Evolutionary conservation across 2,329 filamentous ascomycete species (phyloP), one percentile per base, ranked within the genome.

Genomic region (Chrysoporthe cubensis): DNA sequence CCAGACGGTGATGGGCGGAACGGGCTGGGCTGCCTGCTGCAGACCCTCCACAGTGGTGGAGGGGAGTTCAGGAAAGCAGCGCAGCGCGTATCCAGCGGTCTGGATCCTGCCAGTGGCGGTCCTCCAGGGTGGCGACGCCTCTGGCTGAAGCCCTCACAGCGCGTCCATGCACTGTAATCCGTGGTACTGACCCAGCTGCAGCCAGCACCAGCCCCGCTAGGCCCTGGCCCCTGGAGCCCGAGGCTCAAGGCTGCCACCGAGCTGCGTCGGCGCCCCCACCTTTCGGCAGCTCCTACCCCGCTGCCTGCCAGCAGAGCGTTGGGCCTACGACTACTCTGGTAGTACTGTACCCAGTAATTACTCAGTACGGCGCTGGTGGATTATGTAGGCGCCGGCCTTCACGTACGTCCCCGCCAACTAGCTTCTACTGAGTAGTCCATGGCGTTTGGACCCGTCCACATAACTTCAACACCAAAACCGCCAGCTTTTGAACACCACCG

Each of bases 241-340:
- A 42, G 21, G 43, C 37, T 26, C 54, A 65, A 65, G 62, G 62
- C 62, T 65, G 62, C 62, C 54, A 58, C n/a, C 26, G 11, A 65
- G 62, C 52, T 65, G 44, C 62, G 62, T 65, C 52, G 34, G 21
- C 37, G 4, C 18, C 48, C 61, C 61, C 61, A 43, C 48, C 44
- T 43, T 43, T 56, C 37, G 44, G 44, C 2, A 8, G 40, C n/a
- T 26, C 37, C n/a, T 7, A 11, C 50, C 61, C 50, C 40, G 40
- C 62, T 64, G 62, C 62, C 62, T 64, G 62, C 62, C 62, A 56
- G 40, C 60, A 48, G 44, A 18, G 60, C 21, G 21, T 54, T 26
- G 14, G 16, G 14, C 13, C 50, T 16, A 26, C 26, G 26, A 26
- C 26, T 26, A 26, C 26, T 26, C 26, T 26, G 26, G 26, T 26